Conservation (phyloP, 768 basidiomycete species). For the Kwoniella dendrophila region DNA sequence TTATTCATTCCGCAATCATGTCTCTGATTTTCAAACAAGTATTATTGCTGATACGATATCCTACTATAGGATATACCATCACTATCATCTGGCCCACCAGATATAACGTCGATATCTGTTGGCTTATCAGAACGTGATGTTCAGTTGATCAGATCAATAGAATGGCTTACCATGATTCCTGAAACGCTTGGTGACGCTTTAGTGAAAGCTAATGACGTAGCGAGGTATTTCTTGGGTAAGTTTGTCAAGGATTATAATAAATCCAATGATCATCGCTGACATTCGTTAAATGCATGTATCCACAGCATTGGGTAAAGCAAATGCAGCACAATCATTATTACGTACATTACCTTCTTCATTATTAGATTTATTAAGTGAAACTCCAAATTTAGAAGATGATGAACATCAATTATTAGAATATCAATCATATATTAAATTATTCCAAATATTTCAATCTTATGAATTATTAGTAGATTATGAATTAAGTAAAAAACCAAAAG, state of each 20-base stretch:
- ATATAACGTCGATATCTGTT: conserved; percentile 40
- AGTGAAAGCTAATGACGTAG: conserved; percentile 81
- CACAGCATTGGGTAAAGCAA: conserved; percentile 73
- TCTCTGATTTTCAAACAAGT: not conserved
- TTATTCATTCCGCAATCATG: not conserved
- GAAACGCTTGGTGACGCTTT: conserved; percentile 76
- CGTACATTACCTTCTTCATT: conserved; percentile 46
- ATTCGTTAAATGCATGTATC: too few species aligned
- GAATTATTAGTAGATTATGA: conserved; percentile 42
- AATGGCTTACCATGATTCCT: conserved; percentile 84
- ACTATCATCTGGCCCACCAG: conserved; percentile 44
- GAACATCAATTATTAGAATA: conserved; percentile 43
- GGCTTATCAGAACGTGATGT: conserved; percentile 45
- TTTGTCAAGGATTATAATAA: not conserved
- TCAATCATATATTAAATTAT: conserved; percentile 39
- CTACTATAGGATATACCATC: conserved; percentile 42
- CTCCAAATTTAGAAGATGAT: conserved; percentile 23
- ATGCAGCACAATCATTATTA: conserved; percentile 61
- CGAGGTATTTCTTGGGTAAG: conserved; percentile 86
- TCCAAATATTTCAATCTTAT: conserved; percentile 44
- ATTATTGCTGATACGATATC: not conserved
- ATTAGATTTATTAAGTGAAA: conserved; percentile 20
- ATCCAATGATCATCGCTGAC: not conserved
- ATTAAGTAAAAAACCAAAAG: conserved; percentile 37
- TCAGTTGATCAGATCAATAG: conserved; percentile 79